Conservation (phyloP, 345 rosid genomes). For the Acer campestre region DNA sequence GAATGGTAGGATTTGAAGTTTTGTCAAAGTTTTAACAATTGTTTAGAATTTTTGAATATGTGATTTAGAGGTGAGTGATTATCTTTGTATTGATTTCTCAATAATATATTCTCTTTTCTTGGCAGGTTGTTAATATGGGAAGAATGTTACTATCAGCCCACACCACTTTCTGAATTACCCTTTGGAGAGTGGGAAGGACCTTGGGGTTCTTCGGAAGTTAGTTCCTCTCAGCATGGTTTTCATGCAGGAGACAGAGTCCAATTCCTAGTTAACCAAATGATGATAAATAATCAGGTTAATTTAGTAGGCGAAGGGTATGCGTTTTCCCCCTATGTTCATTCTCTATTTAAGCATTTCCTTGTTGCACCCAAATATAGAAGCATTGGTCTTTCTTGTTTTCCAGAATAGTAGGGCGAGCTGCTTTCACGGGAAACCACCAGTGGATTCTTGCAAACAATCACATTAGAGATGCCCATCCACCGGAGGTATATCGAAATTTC, state of each 20-base stretch:
- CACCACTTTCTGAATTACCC: slow-evolving; percentile 28
- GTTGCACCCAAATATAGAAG: slow-evolving; percentile 7
- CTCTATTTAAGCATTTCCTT: slow-evolving; percentile 3
- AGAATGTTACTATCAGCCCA: slow-evolving; percentile 62
- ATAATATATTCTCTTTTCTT: neutral
- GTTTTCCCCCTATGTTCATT: slow-evolving; percentile 3
- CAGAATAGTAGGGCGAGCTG: slow-evolving; percentile 90
- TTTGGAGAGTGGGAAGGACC: slow-evolving; percentile 48
- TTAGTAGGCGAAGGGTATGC: slow-evolving; percentile 90
- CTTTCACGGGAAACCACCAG: slow-evolving; percentile 81
- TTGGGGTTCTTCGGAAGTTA: slow-evolving; percentile 33
- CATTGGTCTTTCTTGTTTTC: slow-evolving; percentile 20
- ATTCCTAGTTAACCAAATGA: slow-evolving; percentile 72
- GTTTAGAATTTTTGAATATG: neutral
- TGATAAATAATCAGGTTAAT: slow-evolving; percentile 67
- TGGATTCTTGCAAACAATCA: slow-evolving; percentile 77
- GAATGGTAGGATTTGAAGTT: neutral
- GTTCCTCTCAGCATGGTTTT: slow-evolving; percentile 31
- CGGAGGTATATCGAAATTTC: slow-evolving; percentile 50
- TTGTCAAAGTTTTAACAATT: neutral
- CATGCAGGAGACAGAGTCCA: slow-evolving; percentile 48
- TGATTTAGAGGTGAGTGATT: neutral
- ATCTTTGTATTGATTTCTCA: slow-evolving; percentile 8
- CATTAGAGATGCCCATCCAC: slow-evolving; percentile 57
- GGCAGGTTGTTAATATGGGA: slow-evolving; percentile 94